Base-by-base conservation (phyloP, 225 moss, liverwort and hornwort species). In the Asterella californica region DNA sequence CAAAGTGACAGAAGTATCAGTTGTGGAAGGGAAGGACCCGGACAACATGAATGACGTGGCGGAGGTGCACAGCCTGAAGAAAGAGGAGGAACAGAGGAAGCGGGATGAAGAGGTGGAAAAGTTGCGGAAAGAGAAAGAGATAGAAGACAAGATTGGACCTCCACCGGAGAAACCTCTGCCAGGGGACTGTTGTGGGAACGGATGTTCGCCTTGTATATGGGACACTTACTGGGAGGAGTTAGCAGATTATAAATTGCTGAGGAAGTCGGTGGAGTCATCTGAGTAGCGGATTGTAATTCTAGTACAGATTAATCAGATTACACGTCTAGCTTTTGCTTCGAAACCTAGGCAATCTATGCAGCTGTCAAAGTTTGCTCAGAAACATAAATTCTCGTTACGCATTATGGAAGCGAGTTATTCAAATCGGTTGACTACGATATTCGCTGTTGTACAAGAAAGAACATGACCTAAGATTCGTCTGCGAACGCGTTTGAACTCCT, bases 111-210 rank as follows among this genome's bases (percentile, higher is more conserved):
- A 75, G 27, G 70, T 72, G 45, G 76, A 67, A 24, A 82, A 75
- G 25, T 37, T 84, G 80, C 75, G 54, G 76, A 83, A 81, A 38
- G 89, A 83, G 50, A 62, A 84, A 48, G 79, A 83, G 59, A 80
- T 85, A n/a, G 85, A 83, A 74, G 87, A 86, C 33, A 90, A 95
- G 85, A 91, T 99, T 49, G 94, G 97, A 27, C 90, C 91, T 24
- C 94, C 95, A 52, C 94, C 97, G 15, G 97, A 99, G 78, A 93
- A 88, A 80, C 97, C 97, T 76, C 88, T 99, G 69, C 79, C 95
- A 61, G 91, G 81, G n/a, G 97, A 99, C 48, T 99, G 97, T 64
- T 99, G 97, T 79, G 97, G 90, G 50, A 92, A 92, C 74, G 97
- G 97, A 81, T 99, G 97, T 72, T 90, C 90, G 7, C 81, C 89